phyloP scores from a whole-genome alignment of 106 monocot species.

The Gastrodia elata region DNA sequence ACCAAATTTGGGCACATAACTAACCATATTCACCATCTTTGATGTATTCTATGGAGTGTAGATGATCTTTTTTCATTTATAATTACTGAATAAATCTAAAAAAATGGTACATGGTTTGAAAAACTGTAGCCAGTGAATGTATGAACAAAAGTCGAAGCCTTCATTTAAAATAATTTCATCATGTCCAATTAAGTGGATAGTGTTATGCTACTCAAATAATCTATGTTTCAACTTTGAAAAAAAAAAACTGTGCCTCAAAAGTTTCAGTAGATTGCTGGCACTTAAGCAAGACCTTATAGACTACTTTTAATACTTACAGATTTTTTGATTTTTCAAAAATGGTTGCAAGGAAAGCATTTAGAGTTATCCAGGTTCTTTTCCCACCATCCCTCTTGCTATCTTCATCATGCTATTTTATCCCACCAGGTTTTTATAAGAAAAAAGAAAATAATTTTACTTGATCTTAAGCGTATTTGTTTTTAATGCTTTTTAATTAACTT shows the following conservation, averaged over 20 bases:
- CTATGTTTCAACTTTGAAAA: neutral
- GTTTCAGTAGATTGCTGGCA: neutral
- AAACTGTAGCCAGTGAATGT: neutral
- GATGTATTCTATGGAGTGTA: neutral
- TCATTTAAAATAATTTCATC: neutral
- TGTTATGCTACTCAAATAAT: neutral
- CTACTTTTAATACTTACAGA: conserved; percentile 25
- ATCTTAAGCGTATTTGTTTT: neutral
- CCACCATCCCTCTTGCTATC: neutral
- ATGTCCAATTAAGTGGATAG: neutral
- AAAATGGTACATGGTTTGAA: neutral
- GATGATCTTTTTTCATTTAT: neutral
- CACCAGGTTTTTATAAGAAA: neutral
- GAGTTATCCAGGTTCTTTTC: conserved; percentile 82
- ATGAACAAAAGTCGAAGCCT: neutral
- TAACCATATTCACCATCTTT: neutral
- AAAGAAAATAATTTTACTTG: neutral
- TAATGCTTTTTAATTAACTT: neutral
- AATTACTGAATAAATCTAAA: neutral
- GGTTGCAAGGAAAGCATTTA: conserved; percentile 81
- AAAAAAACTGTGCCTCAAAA: neutral
- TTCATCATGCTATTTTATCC: neutral
- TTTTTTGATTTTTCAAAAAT: conserved; percentile 94
- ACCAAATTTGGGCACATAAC: too few relatives aligned
- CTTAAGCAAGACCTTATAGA: neutral